Base-by-base conservation (phyloP, 75 land plant species). In the Selaginella moellendorffii region DNA sequence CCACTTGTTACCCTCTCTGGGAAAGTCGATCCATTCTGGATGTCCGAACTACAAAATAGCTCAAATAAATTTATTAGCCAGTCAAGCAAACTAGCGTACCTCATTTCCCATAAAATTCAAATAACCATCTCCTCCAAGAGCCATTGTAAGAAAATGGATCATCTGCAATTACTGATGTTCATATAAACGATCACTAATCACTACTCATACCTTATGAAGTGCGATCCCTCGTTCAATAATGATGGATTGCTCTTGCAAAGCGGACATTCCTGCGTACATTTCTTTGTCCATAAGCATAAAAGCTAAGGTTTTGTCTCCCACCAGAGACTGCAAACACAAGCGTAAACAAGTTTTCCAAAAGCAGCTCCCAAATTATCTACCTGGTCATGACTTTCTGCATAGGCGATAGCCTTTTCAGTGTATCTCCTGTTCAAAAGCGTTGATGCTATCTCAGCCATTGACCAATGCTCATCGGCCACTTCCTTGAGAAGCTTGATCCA, bases 1-100 rank as follows among this genome's bases (percentile, higher is more conserved):
- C 96, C 96, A 93, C 28, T 62, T 78, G 61, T 93, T 93, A 18
- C 96, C 98, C 73, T 88, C 84, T 74, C 98, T 79, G 64, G 98
- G 98, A 69, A 93, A 93, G 68, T 93, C 98, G 73, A 93, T 78
- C 98, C 98, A 93, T 54, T 93, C 98, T 30, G 98, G 98, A 71
- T 93, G 98, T 20, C 98, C 98, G 80, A 93, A 93, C 98, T 92
- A 58, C n/a, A 19, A 56, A n/a, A 56, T 2, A 24, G n/a, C 19
- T 2, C 9, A 24, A 19, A 56, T 19, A 21, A 19, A 56, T 63
- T 1, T 24, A n/a, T 0, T 0, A 30, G 0, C n/a, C n/a, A n/a
- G n/a, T n/a, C 2, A 36, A 36, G 14, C 14, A 5, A 36, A 5
- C 10, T 27, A 56, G n/a, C 24, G 9, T 19, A 56, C 59, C 19